These are phyloP conservation scores for Mucor circinelloides DNA, from an alignment of 371 early-diverging fungal genomes.

Conservation along the genomic window DNA sequence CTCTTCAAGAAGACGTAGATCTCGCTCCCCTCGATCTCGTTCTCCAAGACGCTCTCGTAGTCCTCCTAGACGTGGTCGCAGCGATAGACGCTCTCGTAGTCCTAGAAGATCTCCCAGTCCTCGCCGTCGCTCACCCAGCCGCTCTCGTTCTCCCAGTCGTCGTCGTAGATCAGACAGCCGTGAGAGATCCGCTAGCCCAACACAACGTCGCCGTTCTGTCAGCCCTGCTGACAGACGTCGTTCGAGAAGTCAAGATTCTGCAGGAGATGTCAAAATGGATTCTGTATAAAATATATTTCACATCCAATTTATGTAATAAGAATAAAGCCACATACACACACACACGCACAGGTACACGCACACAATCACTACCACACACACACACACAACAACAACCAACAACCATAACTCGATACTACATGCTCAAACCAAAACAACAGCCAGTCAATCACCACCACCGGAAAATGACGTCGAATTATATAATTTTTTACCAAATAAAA, in stretches of 20 bases:
- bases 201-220: conserved; percentile 5
- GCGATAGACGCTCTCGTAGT: conserved; percentile 35
- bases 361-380: too few relatives aligned
- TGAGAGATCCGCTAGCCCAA: conserved; percentile 9
- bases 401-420: not conserved
- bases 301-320: not conserved
- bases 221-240: conserved; percentile 14
- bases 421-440: not conserved
- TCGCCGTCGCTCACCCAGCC: conserved; percentile 20
- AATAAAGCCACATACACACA: too few relatives aligned
- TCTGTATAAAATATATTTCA: conserved; percentile 2
- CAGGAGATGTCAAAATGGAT: conserved; percentile 11
- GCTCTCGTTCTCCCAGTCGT: conserved; percentile 15
- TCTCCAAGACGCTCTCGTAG: conserved; percentile 40
- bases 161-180: conserved; percentile 7
- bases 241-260: conserved; percentile 10
- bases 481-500: not conserved
- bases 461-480: not conserved
- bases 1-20: conserved; percentile 22
- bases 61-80: conserved; percentile 37
- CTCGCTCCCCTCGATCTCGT: conserved; percentile 12
- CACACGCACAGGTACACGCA: too few relatives aligned
- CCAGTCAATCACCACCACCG: not conserved
- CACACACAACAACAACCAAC: too few relatives aligned
- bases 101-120: conserved; percentile 28